Conservation (phyloP, 2,329 filamentous ascomycete species). For the Geoglossum cookeanum region DNA sequence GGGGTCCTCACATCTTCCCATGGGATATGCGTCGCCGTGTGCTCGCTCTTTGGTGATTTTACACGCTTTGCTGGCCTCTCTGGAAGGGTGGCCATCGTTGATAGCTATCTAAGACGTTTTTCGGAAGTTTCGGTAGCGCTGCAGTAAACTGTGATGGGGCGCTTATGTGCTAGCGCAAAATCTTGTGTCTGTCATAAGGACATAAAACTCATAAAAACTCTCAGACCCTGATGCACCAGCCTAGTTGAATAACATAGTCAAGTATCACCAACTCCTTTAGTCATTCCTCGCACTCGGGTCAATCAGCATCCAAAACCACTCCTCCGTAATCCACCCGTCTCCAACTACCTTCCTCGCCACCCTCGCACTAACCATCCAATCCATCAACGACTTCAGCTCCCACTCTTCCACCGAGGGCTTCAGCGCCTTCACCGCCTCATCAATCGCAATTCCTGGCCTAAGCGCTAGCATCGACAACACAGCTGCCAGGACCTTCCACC, state of each 20-base stretch:
- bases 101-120: not conserved
- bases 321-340: not conserved
- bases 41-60: not conserved
- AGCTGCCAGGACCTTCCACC: slow-evolving; percentile 24
- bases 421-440: slow-evolving; percentile 19
- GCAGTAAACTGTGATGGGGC: too few relatives aligned
- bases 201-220: too few relatives aligned
- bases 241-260: too few relatives aligned
- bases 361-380: slow-evolving; percentile 21
- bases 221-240: too few relatives aligned
- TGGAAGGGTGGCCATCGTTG: not conserved
- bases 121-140: too few relatives aligned
- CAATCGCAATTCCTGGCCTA: slow-evolving; percentile 21
- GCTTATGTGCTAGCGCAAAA: too few relatives aligned
- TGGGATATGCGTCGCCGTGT: not conserved
- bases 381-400: slow-evolving; percentile 23
- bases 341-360: slow-evolving; percentile 8
- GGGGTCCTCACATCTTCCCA: not conserved
- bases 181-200: too few relatives aligned
- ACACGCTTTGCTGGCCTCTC: not conserved
- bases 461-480: slow-evolving; percentile 23
- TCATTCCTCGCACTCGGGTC: not conserved
- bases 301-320: slow-evolving; percentile 4
- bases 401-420: slow-evolving; percentile 22
- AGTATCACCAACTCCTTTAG: not conserved